Base-by-base conservation (phyloP, 2,329 filamentous ascomycete genomes). In the Xylariales sp. region DNA sequence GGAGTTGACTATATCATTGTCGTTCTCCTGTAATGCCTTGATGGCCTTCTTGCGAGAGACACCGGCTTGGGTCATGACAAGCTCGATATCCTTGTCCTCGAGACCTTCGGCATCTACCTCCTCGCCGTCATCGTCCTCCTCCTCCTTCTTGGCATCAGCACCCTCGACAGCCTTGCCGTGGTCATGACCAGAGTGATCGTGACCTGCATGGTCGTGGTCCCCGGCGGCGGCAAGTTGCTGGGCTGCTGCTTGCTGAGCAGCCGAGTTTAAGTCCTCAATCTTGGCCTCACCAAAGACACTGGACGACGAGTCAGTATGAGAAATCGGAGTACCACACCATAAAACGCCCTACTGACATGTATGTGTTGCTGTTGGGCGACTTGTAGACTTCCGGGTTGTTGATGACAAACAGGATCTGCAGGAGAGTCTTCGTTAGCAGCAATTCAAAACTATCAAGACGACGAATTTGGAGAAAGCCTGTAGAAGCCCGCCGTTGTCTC, bases 231-330 rank as follows among this genome's bases (percentile, higher is more conserved):
- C 89, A 58, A 98, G 87, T 75, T 96, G 90, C 73, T 94, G 88
- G 58, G 91, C 91, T 59, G 93, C 93, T 56, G 87, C 88, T 60
- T 91, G 88, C 77, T 97, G 93, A 61, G 91, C 91, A 66, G 91
- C 88, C 60, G 93, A 94, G 84, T 97, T 98, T 62, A 97, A 80
- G 72, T 98, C 94, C 82, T 98, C 93, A 55, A 98, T 97, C 87
- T 98, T 98, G 65, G 94, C 93, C 80, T 98, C 94, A 69, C 93
- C 93, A 67, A 98, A 98, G 71, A 97, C 94, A 73, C 91, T 96
- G 57, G 45, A 32, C 31, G n/a, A 10, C 4, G 12, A 24, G 37
- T 45, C 33, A 47, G 21, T 25, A 29, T 8, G 40, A 18, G 20
- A 47, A 18, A 40, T 31, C 12, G 15, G 36, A 18, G 15, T 18